A percentile compares a stretch with the other conserved stretches of the same genome.
Conservation (phyloP, 2,329 filamentous ascomycete genomes). For the Exophiala oligosperma region DNA sequence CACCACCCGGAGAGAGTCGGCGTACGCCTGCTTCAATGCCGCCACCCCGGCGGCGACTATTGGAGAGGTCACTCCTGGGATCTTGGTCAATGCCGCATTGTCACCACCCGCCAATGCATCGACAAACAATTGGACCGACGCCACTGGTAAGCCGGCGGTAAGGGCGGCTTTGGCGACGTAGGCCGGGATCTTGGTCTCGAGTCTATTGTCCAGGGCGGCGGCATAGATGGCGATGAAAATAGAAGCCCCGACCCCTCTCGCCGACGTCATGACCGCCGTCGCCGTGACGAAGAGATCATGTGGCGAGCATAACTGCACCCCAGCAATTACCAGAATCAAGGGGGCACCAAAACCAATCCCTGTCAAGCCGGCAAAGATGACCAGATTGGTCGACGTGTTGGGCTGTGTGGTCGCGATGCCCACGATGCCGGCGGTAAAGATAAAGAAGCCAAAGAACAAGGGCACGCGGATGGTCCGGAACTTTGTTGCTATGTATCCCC, state of each 20-base stretch:
- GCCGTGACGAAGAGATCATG: slow-evolving; percentile 12
- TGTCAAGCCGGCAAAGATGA: neutral
- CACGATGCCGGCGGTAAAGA: neutral
- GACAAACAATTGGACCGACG: neutral
- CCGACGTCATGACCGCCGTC: slow-evolving; percentile 13
- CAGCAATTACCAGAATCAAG: slow-evolving; percentile 6
- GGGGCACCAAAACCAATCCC: neutral
- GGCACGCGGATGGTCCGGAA: slow-evolving; percentile 17
- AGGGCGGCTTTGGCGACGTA: neutral
- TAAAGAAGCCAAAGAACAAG: slow-evolving; percentile 10
- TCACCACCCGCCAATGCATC: neutral
- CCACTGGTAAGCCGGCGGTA: neutral
- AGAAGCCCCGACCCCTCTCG: slow-evolving; percentile 11
- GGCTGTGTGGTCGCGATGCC: slow-evolving; percentile 13
- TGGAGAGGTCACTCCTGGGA: neutral
- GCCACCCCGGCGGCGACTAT: neutral
- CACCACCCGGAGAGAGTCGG: neutral
- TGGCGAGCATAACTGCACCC: slow-evolving; percentile 12
- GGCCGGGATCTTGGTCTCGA: neutral
- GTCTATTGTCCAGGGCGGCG: slow-evolving; percentile 7
- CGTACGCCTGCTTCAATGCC: neutral
- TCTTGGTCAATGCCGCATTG: neutral
- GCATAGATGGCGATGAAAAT: slow-evolving; percentile 18
- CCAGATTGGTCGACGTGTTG: neutral
- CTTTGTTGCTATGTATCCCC: slow-evolving; percentile 8